Evolutionary conservation across 2,329 filamentous ascomycete genomes (phyloP).

Genomic region (Corniculantispora saksenae): DNA sequence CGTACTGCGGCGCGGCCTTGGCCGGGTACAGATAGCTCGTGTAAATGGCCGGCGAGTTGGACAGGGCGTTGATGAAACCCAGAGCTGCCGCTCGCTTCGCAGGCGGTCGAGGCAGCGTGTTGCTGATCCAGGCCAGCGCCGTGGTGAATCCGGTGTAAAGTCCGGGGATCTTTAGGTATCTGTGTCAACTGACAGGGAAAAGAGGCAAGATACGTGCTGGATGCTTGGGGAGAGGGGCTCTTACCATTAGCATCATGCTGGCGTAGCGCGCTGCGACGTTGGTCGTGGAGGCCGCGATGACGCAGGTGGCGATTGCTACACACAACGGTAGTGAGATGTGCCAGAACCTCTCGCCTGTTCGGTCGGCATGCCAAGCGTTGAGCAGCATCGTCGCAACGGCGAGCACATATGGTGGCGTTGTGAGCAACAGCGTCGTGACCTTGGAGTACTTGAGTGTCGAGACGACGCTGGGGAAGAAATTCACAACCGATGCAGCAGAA

Average conservation of each 20-base stretch:
- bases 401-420: constrained; percentile 32
- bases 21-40: constrained; percentile 68
- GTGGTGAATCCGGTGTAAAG: constrained; percentile 69
- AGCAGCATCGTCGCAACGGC: constrained; percentile 29
- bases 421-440: constrained; percentile 31
- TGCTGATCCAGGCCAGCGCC: constrained; percentile 72
- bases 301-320: constrained; percentile 27
- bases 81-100: constrained; percentile 70
- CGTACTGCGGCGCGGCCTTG: constrained; percentile 42
- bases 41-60: constrained; percentile 65
- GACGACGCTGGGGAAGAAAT: constrained; percentile 39
- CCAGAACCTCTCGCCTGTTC: constrained; percentile 40
- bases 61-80: constrained; percentile 69
- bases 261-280: constrained; percentile 35
- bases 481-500: constrained; percentile 59
- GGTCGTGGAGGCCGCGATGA: constrained; percentile 26
- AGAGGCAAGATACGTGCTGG: no score
- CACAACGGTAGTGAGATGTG: constrained; percentile 33
- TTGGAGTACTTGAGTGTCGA: constrained; percentile 27
- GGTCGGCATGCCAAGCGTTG: constrained; percentile 40
- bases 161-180: constrained; percentile 46
- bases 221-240: no score
- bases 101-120: constrained; percentile 72
- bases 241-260: constrained; percentile 70
- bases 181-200: neutral